Evolutionary conservation across 164 flowering plant genomes (phyloP), one percentile per base, ranked within the genome.

Genomic region (Umbilicus rupestris): DNA sequence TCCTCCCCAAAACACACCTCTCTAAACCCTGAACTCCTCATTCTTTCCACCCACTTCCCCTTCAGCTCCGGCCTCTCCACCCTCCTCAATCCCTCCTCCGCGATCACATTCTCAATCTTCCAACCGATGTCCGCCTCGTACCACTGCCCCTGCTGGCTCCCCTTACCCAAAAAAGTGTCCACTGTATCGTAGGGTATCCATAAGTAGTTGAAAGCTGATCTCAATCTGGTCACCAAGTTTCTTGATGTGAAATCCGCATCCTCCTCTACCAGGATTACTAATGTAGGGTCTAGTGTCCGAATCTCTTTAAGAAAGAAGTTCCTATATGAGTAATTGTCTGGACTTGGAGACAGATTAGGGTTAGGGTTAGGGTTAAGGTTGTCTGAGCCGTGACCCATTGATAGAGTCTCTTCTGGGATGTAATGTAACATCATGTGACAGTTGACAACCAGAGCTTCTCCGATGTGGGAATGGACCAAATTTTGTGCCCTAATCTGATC

Each of bases 151-250:
- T 93, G 88, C 76, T 82, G 76, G 74, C 87, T 86, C 45, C 90
- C 94, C 50, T 73, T 45, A 0, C 86, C 85, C 10, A 89, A 77
- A 64, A 87, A 87, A 29, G 96, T 85, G 65, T 89, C 98, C 46
- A 82, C 78, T 0, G 91, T 81, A 52, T 94, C 98, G 30, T 85
- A 94, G 1, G 93, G 95, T 63, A 88, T 88, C 97, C 99, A 91
- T 24, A 89, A 66, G 63, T 83, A 91, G 68, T 87, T 84, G 62
- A 85, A 91, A 5, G 96, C 99, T 1, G 96, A 79, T 68, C 89
- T 82, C 52, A 93, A 67, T 68, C 98, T 74, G 33, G 73, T 69
- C 1, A 81, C 91, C 72, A 93, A 63, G 63, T 80, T 76, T 37
- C 64, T 82, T 0, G 98, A 87, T 16, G 87, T 83, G 50, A 93